Percentiles rank a stretch among this genome's conserved stretches.
phyloP scores from a whole-genome alignment of 2,329 filamentous ascomycete genomes.

The Trichoderma koningiopsis region DNA sequence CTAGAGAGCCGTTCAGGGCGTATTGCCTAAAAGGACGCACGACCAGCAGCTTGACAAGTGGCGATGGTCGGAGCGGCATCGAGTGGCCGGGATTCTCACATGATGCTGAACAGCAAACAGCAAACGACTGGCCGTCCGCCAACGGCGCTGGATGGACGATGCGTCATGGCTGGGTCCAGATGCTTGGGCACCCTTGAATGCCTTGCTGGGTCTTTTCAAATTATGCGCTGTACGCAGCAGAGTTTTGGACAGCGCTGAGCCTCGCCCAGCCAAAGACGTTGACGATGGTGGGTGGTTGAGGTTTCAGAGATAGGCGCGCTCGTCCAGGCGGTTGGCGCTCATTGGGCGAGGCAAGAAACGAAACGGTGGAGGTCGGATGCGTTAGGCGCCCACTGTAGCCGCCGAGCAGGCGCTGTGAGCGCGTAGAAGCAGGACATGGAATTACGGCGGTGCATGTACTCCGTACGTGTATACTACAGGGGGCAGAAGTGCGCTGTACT shows the following conservation, averaged over 20 bases:
- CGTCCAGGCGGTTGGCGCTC: conserved; percentile 22
- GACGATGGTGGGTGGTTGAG: conserved; percentile 27
- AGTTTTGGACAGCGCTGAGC: background rate
- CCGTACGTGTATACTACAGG: background rate
- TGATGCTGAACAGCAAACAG: background rate
- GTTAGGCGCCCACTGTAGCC: conserved; percentile 2
- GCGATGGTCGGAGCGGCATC: background rate
- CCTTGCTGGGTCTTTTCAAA: background rate
- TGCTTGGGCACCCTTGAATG: background rate
- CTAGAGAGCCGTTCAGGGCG: background rate
- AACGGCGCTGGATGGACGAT: background rate
- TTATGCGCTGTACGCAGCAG: background rate
- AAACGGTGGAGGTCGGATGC: no score
- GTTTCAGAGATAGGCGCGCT: conserved; percentile 35
- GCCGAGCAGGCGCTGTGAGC: conserved; percentile 3
- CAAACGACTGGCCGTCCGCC: conserved; percentile 22
- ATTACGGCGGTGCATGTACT: background rate
- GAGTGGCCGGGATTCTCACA: background rate
- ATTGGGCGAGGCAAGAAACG: conserved; percentile 29
- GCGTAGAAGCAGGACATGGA: conserved; percentile 1
- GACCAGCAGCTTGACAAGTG: background rate
- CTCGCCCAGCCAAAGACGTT: background rate
- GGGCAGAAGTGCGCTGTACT: background rate
- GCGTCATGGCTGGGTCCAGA: background rate
- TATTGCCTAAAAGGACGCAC: background rate